Evolutionary conservation across 2,329 filamentous ascomycete species (phyloP), one percentile per base, ranked within the genome.

Genomic region (Calonectria pauciramosa): DNA sequence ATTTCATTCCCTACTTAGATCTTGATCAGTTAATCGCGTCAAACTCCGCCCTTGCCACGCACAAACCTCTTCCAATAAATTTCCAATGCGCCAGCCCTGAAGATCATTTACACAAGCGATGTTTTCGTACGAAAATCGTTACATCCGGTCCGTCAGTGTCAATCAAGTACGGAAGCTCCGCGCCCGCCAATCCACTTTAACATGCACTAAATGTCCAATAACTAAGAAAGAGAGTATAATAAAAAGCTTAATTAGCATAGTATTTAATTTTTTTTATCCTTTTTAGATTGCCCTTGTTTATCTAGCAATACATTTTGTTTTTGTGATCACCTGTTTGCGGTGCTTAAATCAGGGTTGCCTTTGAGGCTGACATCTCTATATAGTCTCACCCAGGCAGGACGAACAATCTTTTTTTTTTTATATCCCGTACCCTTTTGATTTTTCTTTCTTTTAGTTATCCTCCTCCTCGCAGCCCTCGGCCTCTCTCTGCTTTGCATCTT

Each of bases 401-500:
- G n/a, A 63, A 41, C 56, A 23, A 63, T 16, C 36, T 28, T 16
- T 38, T n/a, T n/a, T n/a, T n/a, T n/a, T n/a, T n/a, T n/a, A n/a
- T 60, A 38, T 34, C 56, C 13, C 14, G 9, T 16, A 26, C 7
- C 41, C 44, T 23, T 47, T 20, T 7, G 2, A 1, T 20, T 9
- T 44, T 44, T 16, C 16, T 18, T 41, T 9, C 18, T 44, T 44
- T 47, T 23, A 47, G 11, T 47, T 47, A 23, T 47, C 10, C 23
- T 28, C 38, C 14, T 65, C 68, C 2, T 23, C 68, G 18, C 56
- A 60, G 2, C 36, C 68, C 20, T 71, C 68, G 1, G 59, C 28
- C 28, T 80, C 79, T 44, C 79, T 72, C 49, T 77, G 63, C 59
- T 72, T 80, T 4, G 77, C 78, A 18, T 79, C 77, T 10, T 80